Conservation (phyloP, 2,329 filamentous ascomycete species). For the Chaetoscypha palmicola region DNA sequence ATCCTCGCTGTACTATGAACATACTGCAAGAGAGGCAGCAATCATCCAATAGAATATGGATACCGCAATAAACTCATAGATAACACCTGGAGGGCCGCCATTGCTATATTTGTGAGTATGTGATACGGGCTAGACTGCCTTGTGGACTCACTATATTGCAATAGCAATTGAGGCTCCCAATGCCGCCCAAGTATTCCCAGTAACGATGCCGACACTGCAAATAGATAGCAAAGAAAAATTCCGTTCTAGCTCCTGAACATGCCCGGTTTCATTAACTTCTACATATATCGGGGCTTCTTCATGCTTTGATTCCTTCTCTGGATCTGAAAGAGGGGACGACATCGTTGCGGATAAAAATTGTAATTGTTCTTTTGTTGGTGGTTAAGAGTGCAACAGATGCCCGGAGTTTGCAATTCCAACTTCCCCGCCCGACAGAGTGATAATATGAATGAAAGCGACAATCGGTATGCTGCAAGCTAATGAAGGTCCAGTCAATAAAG, state of each 20-base stretch:
- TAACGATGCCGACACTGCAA: slow-evolving; percentile 39
- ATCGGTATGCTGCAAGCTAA: no score
- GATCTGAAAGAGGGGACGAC: slow-evolving; percentile 1
- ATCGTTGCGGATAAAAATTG: not conserved
- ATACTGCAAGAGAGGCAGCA: slow-evolving; percentile 42
- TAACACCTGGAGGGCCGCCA: slow-evolving; percentile 53
- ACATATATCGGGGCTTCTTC: slow-evolving; percentile 6
- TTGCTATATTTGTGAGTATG: no score
- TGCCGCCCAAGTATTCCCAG: slow-evolving; percentile 39
- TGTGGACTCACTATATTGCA: slow-evolving; percentile 21
- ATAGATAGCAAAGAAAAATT: slow-evolving; percentile 42
- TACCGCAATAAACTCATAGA: slow-evolving; percentile 53
- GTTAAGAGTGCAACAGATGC: no score
- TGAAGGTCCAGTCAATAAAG: no score
- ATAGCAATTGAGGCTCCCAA: slow-evolving; percentile 40
- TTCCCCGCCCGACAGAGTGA: no score
- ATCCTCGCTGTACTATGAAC: not conserved
- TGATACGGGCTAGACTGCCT: no score
- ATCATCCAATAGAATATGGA: slow-evolving; percentile 45
- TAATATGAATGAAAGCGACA: no score
- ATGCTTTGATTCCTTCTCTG: slow-evolving; percentile 12
- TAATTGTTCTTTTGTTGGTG: no score
- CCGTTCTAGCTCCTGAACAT: slow-evolving; percentile 44
- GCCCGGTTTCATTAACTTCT: slow-evolving; percentile 41
- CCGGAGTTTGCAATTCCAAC: no score